These are phyloP conservation scores for Prorocentrum cordatum DNA, from an alignment of 169 alveolate species.

Conservation along the genomic window DNA sequence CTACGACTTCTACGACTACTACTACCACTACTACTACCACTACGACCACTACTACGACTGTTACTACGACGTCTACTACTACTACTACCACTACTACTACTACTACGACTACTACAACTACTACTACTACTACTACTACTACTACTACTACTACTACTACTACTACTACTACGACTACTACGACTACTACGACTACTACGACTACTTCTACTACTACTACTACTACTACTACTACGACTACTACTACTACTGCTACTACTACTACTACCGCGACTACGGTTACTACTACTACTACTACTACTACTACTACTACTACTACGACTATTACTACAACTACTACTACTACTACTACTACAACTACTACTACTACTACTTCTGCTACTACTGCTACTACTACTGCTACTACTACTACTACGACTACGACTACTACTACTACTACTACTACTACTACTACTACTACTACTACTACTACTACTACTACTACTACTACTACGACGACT, in stretches of 20 bases:
- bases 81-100: neutral
- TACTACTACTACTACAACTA: neutral
- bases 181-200: neutral
- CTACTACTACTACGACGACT: constrained; percentile 2
- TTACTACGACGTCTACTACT: neutral
- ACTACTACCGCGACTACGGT: neutral
- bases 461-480: neutral
- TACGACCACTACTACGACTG: neutral
- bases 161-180: neutral
- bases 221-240: neutral
- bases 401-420: neutral
- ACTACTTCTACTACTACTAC: neutral
- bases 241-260: neutral
- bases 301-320: neutral
- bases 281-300: neutral
- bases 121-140: neutral
- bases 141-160: neutral
- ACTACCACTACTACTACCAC: neutral
- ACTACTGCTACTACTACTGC: neutral
- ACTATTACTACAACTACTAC: neutral
- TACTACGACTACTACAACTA: neutral
- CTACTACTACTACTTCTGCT: neutral
- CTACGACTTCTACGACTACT: neutral
- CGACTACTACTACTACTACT: neutral
- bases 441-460: neutral